Evolutionary conservation across 805 yeast species (phyloP), one percentile per base, ranked within the genome.

Genomic region (Candida insectorum): DNA sequence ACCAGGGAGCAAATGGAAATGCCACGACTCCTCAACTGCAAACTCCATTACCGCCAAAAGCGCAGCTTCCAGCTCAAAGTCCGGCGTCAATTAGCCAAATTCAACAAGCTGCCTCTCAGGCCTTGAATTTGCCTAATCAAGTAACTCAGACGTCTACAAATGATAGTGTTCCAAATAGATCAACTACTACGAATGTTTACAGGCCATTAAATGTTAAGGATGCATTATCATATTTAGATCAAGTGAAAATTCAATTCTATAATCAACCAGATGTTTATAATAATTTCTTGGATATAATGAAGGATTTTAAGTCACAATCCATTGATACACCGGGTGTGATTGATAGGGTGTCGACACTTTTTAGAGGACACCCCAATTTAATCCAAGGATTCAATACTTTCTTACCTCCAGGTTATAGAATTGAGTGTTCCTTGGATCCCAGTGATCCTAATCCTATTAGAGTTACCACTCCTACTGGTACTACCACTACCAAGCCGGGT

Each of bases 321-420:
- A 89, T 93, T 49, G 97, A 93, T 58, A 93, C 99, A 0, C 98
- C 97, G 0, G 99, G 97, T 22, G 99, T 93, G 18, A 93, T 93
- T 54, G 96, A 91, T 57, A 72, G 98, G 38, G 98, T 93, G 1
- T 86, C 96, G 0, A 75, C 84, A 2, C 65, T 93, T 36, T 93
- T 93, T 58, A 77, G 89, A 43, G 97, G 97, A 10, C 96, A 88
- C 58, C 96, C 96, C 2, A 78, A 82, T 42, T 71, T 93, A 51
- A 91, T 93, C 43, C 97, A 93, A 61, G 98, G 99, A 0, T 94
- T 93, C 62, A 93, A 93, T 64, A 91, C 99, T 2, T 93, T 93
- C 56, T 70, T 93, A 46, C 99, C 99, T 1, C 96, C 95, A 15
- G 99, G 98, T 3, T 93, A 88, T 62, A 71, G 85, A 44, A 89